Conservation (phyloP, 352 stramenopile genomes). For the Phytophthora melonis region DNA sequence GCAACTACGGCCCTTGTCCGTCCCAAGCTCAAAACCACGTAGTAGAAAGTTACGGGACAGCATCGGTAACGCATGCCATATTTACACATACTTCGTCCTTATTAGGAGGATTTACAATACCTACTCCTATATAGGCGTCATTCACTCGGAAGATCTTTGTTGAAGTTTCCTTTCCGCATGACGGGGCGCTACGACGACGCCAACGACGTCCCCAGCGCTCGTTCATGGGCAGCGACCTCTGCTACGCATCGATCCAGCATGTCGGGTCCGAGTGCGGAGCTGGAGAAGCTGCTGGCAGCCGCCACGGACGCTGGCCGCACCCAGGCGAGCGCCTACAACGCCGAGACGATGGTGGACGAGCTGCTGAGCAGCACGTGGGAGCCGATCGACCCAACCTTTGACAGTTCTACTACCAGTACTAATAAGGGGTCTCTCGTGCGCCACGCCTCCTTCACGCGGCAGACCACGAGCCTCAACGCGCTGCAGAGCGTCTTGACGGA, state of each 20-base stretch:
- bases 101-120: no score
- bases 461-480: slow-evolving; percentile 73
- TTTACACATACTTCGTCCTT: no score
- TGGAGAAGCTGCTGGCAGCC: slow-evolving; percentile 63
- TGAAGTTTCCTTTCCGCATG: slow-evolving; percentile 5
- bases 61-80: no score
- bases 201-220: background rate
- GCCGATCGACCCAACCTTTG: slow-evolving; percentile 18
- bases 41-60: no score
- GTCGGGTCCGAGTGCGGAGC: slow-evolving; percentile 52
- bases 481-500: slow-evolving; percentile 65
- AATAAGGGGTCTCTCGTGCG: slow-evolving; percentile 2
- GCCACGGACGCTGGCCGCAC: background rate
- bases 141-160: background rate
- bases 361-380: slow-evolving; percentile 72
- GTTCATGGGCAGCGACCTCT: background rate
- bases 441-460: slow-evolving; percentile 55
- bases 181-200: slow-evolving; percentile 9
- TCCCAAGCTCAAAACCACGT: no score
- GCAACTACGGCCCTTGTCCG: no score
- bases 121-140: background rate
- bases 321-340: slow-evolving; percentile 46
- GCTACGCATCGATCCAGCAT: background rate
- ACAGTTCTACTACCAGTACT: background rate
- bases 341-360: slow-evolving; percentile 84